Evolutionary conservation across 228 moss, liverwort and hornwort species (phyloP).

Genomic region (Sphagnum magellanicum): DNA sequence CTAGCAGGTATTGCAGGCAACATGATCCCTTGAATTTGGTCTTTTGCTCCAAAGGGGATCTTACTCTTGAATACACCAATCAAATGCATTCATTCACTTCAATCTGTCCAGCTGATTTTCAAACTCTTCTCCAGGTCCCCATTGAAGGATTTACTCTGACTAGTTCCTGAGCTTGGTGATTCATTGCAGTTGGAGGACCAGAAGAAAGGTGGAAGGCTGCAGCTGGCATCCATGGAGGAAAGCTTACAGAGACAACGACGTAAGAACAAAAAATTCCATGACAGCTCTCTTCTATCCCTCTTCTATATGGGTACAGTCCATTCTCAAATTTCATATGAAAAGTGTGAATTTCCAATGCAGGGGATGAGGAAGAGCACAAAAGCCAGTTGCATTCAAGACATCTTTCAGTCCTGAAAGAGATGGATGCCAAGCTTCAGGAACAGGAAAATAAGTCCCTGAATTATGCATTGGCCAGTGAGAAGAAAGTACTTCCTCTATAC

Average conservation of each 20-base stretch:
- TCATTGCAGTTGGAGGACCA: constrained; percentile 35
- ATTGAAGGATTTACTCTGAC: background rate
- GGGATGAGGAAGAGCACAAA: constrained; percentile 12
- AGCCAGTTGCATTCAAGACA: constrained; percentile 2
- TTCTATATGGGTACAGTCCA: background rate
- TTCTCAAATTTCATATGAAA: background rate
- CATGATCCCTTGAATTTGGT: no score
- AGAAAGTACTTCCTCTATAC: constrained; percentile 1
- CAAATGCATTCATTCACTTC: no score
- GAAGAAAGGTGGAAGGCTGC: constrained; percentile 21
- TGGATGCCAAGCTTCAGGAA: constrained; percentile 17
- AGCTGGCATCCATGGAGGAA: constrained; percentile 21
- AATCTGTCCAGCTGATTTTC: background rate
- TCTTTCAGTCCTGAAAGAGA: constrained; percentile 5
- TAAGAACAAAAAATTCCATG: constrained; percentile 6
- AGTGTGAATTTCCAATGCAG: background rate
- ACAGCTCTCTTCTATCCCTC: background rate
- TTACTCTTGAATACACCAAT: no score
- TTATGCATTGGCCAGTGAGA: constrained; percentile 9
- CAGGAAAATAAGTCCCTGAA: constrained; percentile 12
- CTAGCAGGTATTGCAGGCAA: background rate
- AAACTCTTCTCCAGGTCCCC: background rate
- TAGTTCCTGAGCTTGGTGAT: background rate
- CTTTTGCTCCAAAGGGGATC: no score
- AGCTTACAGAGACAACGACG: constrained; percentile 15